A percentile compares a stretch with the other conserved stretches of the same genome.
phyloP scores from a whole-genome alignment of 1,284 basidiomycete species.

The Trichosporon sp. region DNA sequence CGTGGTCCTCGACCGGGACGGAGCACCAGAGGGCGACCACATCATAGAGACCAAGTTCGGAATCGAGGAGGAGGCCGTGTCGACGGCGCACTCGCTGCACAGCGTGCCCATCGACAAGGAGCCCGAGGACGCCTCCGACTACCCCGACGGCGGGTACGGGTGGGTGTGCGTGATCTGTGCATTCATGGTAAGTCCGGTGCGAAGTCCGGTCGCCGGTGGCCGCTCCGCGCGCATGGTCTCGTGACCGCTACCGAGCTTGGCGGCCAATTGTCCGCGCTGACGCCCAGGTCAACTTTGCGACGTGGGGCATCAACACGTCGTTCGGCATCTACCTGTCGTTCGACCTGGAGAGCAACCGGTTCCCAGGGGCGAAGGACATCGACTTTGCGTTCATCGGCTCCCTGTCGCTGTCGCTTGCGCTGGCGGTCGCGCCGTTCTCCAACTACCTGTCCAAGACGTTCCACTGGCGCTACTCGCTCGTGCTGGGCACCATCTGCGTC shows the following conservation, averaged over 20 bases:
- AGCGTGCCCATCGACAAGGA: conserved; percentile 13
- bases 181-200: conserved; percentile 7
- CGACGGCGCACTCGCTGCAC: background rate
- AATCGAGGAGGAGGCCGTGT: background rate
- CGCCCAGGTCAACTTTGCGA: conserved; percentile 21
- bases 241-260: background rate
- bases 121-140: conserved; percentile 17
- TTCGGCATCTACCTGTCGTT: conserved; percentile 51
- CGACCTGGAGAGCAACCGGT: conserved; percentile 48
- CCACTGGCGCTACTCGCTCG: conserved; percentile 16
- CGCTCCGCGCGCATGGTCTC: background rate
- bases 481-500: conserved; percentile 24
- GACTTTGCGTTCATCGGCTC: conserved; percentile 22
- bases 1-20: background rate
- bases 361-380: conserved; percentile 41
- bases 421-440: conserved; percentile 15
- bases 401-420: conserved; percentile 16
- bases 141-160: conserved; percentile 51
- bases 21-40: background rate
- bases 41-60: background rate
- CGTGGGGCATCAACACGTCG: conserved; percentile 50
- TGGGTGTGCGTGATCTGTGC: conserved; percentile 45
- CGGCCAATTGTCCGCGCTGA: background rate
- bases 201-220: background rate
- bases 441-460: conserved; percentile 18